Evolutionary conservation across 805 yeast species (phyloP).

Genomic region (Debaryomyces prosopidis): DNA sequence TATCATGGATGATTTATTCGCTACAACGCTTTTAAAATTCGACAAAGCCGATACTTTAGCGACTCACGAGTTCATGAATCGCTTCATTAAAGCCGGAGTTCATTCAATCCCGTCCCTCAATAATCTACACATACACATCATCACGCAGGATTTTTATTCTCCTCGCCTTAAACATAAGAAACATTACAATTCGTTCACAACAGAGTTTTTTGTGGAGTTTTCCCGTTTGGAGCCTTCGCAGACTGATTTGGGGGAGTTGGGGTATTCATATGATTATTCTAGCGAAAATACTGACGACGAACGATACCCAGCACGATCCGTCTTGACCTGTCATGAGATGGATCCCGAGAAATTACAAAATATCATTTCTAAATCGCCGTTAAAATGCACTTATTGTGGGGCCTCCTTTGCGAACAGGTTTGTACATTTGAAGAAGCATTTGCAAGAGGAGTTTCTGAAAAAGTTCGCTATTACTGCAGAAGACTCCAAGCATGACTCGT

Average conservation of each 20-base stretch:
- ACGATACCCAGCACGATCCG: not conserved
- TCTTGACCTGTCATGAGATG: not conserved
- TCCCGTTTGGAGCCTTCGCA: slow-evolving; percentile 35
- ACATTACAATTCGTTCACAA: slow-evolving; percentile 73
- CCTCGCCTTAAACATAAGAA: slow-evolving; percentile 54
- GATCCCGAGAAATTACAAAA: slow-evolving; percentile 9
- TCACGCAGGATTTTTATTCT: slow-evolving; percentile 64
- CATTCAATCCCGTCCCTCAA: slow-evolving; percentile 71
- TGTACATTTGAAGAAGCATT: slow-evolving; percentile 23
- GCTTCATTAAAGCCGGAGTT: slow-evolving; percentile 54
- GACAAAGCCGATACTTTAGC: slow-evolving; percentile 8
- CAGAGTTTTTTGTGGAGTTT: slow-evolving; percentile 62
- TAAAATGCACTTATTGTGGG: slow-evolving; percentile 25
- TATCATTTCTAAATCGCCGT: slow-evolving; percentile 13
- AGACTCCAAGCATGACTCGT: too few relatives aligned
- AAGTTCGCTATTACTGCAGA: slow-evolving; percentile 10
- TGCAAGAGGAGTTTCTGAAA: slow-evolving; percentile 18
- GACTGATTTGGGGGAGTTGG: not conserved
- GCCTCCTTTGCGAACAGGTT: slow-evolving; percentile 20
- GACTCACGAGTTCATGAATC: slow-evolving; percentile 17
- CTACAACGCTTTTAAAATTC: slow-evolving; percentile 12
- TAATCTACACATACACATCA: slow-evolving; percentile 72
- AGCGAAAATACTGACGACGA: not conserved
- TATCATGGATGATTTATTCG: slow-evolving; percentile 29
- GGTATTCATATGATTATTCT: not conserved